Evolutionary conservation across 2,329 filamentous ascomycete genomes (phyloP), one percentile per base, ranked within the genome.

Genomic region (Diaporthe vexans): DNA sequence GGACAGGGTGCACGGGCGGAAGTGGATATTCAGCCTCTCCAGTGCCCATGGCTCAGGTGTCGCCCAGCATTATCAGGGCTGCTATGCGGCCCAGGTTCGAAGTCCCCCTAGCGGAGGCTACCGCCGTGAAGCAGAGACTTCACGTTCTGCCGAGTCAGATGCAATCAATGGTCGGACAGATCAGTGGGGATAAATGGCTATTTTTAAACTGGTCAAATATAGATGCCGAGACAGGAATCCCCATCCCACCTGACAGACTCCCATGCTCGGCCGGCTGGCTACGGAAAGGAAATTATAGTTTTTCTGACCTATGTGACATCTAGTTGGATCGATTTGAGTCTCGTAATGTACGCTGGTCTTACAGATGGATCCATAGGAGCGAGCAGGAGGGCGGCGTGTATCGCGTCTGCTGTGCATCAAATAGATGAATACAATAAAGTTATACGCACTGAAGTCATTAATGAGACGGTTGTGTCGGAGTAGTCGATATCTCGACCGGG

Each of bases 161-260:
- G 46, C 46, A 51, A 37, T 52, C 29, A 35, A 52, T 37, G 33
- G 10, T 37, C 33, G 37, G 24, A 67, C 63, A 67, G 33, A 54
- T 68, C 63, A 54, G 63, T 68, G 63, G 63, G 33, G 63, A 37
- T 19, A 10, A 13, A 40, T 40, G 40, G 46, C 48, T 54, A 54
- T 54, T 68, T 68, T 68, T 40, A 37, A 37, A 40, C 15, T 54
- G 33, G 15, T 26, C 63, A 37, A 40, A 46, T 54, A 15, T 48
- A 21, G 46, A 48, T 48, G 46, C 19, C 19, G 17, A 48, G 46
- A n/a, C 46, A 43, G 46, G 19, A 21, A 48, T 21, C 21, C 46
- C 10, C 33, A 68, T 68, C 63, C 33, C 63, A 33, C 33, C 13
- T 68, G 48, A 40, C 13, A 54, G 63, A 54, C n/a, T 35, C 15